Percentiles rank a stretch among this genome's conserved stretches.
These are phyloP conservation scores for Seminavis robusta DNA, from an alignment of 108 stramenopile species.

Conservation along the genomic window DNA sequence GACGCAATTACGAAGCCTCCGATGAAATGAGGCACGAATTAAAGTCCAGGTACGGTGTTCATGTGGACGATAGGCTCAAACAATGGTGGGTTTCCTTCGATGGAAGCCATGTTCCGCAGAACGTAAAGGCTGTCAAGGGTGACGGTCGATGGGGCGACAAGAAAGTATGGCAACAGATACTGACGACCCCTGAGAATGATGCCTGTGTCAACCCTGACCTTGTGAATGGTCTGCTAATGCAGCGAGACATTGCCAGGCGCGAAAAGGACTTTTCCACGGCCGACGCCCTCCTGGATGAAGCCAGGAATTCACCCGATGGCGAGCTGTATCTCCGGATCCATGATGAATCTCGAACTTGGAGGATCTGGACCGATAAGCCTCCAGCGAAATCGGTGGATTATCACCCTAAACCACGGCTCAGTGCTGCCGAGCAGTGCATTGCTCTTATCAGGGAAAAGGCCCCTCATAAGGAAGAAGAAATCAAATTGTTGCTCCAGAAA, in stretches of 20 bases:
- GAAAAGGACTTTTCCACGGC: slow-evolving; percentile 79
- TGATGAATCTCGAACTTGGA: slow-evolving; percentile 81
- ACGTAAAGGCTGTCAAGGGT: slow-evolving; percentile 67
- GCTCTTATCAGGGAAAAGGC: slow-evolving; percentile 55
- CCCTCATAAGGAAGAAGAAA: slow-evolving; percentile 67
- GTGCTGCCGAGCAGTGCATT: slow-evolving; percentile 58
- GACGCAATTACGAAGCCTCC: slow-evolving; percentile 57
- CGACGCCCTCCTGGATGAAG: slow-evolving; percentile 68
- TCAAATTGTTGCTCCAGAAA: slow-evolving; percentile 50
- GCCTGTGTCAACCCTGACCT: slow-evolving; percentile 67
- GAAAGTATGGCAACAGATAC: slow-evolving; percentile 71
- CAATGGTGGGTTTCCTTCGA: slow-evolving; percentile 79
- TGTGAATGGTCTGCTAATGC: slow-evolving; percentile 56
- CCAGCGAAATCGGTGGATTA: slow-evolving; percentile 24
- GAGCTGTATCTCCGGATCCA: slow-evolving; percentile 69
- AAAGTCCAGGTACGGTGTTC: slow-evolving; percentile 55
- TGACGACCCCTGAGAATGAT: slow-evolving; percentile 76
- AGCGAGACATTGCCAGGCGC: slow-evolving; percentile 72
- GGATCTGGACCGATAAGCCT: slow-evolving; percentile 71
- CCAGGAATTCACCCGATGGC: slow-evolving; percentile 56
- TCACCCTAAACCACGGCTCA: slow-evolving; percentile 13
- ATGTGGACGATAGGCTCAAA: slow-evolving; percentile 75
- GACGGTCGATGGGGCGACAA: slow-evolving; percentile 74
- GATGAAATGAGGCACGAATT: slow-evolving; percentile 70
- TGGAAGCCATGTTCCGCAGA: slow-evolving; percentile 50